Percentiles rank a stretch among this genome's conserved stretches.
phyloP scores from a whole-genome alignment of 441 rosid species.

The Macaranga tanarius region DNA sequence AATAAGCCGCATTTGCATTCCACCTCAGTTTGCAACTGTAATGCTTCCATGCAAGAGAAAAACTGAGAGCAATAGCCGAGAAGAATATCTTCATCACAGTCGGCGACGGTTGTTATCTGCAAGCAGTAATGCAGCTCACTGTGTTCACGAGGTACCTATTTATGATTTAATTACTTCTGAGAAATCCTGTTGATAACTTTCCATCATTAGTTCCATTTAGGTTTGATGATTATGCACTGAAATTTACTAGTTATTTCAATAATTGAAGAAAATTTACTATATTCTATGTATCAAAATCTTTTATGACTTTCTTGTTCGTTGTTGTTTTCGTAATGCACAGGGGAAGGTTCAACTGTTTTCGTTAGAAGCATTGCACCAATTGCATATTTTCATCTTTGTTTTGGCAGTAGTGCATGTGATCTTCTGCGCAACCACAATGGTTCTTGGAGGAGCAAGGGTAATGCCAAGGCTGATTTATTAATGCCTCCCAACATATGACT shows the following conservation, averaged over 20 bases:
- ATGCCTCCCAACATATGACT: background rate
- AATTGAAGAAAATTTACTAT: background rate
- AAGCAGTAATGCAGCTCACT: constrained; percentile 25
- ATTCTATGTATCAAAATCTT: no score
- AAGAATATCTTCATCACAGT: constrained; percentile 28
- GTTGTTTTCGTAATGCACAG: constrained; percentile 32
- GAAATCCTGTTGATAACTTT: background rate
- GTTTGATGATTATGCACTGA: background rate
- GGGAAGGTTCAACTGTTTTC: constrained; percentile 68
- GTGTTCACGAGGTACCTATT: constrained; percentile 34
- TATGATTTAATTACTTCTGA: background rate
- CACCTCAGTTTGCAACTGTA: constrained; percentile 32
- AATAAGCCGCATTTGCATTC: constrained; percentile 56
- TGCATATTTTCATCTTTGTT: constrained; percentile 85
- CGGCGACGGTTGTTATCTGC: constrained; percentile 47
- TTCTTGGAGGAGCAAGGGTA: constrained; percentile 83
- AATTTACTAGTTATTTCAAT: background rate
- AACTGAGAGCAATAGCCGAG: constrained; percentile 19
- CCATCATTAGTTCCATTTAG: background rate
- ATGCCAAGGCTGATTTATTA: background rate
- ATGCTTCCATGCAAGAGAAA: constrained; percentile 73
- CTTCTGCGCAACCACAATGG: constrained; percentile 74
- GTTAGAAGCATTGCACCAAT: constrained; percentile 78
- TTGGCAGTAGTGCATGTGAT: constrained; percentile 78
- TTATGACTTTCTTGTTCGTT: no score